phyloP scores from a whole-genome alignment of 2,329 filamentous ascomycete genomes.

The Diaporthe sp. region DNA sequence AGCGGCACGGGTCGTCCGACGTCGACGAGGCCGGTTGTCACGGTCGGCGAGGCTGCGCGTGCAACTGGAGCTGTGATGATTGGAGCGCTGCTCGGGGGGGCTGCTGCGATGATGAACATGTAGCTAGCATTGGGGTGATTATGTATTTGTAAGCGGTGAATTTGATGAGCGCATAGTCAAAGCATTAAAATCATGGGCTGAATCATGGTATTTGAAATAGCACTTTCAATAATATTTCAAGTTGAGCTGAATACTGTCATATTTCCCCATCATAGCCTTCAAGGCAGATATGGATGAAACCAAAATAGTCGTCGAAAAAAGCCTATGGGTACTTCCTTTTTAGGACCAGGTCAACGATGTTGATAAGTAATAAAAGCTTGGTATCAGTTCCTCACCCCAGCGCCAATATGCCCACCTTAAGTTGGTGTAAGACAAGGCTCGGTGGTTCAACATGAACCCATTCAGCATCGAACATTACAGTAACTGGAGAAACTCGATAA shows the following conservation, averaged over 20 bases:
- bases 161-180: not conserved
- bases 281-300: not conserved
- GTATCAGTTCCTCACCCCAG: too few species aligned
- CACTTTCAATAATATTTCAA: constrained; percentile 31
- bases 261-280: not conserved
- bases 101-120: constrained; percentile 20
- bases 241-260: not conserved
- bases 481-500: too few species aligned
- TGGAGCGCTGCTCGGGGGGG: constrained; percentile 27
- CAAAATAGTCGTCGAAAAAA: too few species aligned
- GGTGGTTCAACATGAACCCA: too few species aligned
- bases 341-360: too few species aligned
- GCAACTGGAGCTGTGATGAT: constrained; percentile 26
- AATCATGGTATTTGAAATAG: not conserved
- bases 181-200: not conserved
- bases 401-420: too few species aligned
- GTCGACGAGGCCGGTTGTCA: constrained; percentile 22
- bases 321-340: too few species aligned
- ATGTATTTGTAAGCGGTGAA: not conserved
- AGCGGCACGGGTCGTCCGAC: not conserved
- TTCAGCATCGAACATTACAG: too few species aligned
- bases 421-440: too few species aligned
- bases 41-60: constrained; percentile 1
- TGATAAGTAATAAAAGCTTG: too few species aligned
- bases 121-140: not conserved